Percentiles rank a stretch among this genome's conserved stretches.
Conservation (phyloP, 23 red algal genomes). For the Rhodosorus marinus region DNA sequence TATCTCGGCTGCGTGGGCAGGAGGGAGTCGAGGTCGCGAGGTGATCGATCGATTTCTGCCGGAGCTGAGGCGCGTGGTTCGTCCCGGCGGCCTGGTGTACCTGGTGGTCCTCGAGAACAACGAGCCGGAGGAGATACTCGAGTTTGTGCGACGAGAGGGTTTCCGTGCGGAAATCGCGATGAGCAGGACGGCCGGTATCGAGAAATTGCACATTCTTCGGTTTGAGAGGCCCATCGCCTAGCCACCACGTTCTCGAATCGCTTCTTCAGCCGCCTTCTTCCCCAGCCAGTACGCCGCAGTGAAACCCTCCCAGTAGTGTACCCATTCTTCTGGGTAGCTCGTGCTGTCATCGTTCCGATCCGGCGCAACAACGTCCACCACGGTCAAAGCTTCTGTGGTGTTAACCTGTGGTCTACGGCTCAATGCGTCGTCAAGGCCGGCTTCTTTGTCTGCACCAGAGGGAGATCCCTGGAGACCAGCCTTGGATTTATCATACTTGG, state of each 20-base stretch:
- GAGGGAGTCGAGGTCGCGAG: constrained; percentile 24
- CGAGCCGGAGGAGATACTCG: constrained; percentile 7
- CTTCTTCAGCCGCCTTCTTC: not conserved
- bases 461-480: no score
- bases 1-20: constrained; percentile 55
- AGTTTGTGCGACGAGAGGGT: constrained; percentile 9
- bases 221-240: not conserved
- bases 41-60: constrained; percentile 45
- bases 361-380: not conserved
- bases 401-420: not conserved
- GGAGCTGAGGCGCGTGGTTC: constrained; percentile 4
- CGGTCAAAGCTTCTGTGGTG: not conserved
- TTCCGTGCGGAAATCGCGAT: constrained; percentile 12
- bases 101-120: constrained; percentile 31
- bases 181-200: constrained; percentile 32
- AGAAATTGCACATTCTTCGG: constrained; percentile 41
- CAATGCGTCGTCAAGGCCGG: not conserved
- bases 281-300: no score
- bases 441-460: no score
- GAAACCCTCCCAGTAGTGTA: no score
- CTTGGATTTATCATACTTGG: no score
- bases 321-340: not conserved
- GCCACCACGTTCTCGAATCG: not conserved
- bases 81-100: constrained; percentile 25
- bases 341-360: not conserved